Conservation (phyloP, 2,329 filamentous ascomycete genomes). For the Aspergillus brasiliensis region DNA sequence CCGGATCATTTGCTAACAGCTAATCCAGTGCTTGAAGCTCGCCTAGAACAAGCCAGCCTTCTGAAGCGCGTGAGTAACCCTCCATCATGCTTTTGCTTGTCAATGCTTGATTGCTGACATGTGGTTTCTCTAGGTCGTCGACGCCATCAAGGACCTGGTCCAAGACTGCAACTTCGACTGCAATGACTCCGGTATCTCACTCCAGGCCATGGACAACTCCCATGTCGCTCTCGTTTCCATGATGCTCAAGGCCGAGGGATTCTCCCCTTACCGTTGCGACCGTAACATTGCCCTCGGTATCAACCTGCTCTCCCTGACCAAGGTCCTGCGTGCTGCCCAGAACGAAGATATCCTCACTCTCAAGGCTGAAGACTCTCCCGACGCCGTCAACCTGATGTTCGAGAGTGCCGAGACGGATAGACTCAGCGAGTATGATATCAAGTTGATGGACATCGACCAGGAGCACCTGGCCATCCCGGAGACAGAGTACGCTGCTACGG, state of each 20-base stretch:
- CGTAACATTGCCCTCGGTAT: constrained; percentile 98
- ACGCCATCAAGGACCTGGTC: constrained; percentile 98
- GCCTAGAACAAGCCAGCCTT: constrained; percentile 87
- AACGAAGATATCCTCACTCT: constrained; percentile 93
- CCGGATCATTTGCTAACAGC: constrained; percentile 13
- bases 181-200: constrained; percentile 97
- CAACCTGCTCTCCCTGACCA: constrained; percentile 94
- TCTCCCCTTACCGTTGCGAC: constrained; percentile 95
- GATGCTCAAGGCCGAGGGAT: constrained; percentile 94
- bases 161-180: constrained; percentile 99
- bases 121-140: constrained; percentile 70
- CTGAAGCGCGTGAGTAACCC: constrained; percentile 79
- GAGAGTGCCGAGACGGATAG: constrained; percentile 87
- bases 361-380: constrained; percentile 95
- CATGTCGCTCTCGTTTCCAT: constrained; percentile 98
- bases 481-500: constrained; percentile 94
- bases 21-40: constrained; percentile 89
- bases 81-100: neutral
- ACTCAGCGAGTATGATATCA: constrained; percentile 98
- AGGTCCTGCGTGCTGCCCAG: constrained; percentile 92
- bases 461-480: constrained; percentile 98
- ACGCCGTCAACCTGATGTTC: constrained; percentile 93
- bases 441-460: constrained; percentile 99
- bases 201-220: constrained; percentile 99
- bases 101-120: constrained; percentile 11